Evolutionary conservation across 495 filamentous ascomycete genomes (phyloP).

Genomic region (Parathielavia appendiculata): DNA sequence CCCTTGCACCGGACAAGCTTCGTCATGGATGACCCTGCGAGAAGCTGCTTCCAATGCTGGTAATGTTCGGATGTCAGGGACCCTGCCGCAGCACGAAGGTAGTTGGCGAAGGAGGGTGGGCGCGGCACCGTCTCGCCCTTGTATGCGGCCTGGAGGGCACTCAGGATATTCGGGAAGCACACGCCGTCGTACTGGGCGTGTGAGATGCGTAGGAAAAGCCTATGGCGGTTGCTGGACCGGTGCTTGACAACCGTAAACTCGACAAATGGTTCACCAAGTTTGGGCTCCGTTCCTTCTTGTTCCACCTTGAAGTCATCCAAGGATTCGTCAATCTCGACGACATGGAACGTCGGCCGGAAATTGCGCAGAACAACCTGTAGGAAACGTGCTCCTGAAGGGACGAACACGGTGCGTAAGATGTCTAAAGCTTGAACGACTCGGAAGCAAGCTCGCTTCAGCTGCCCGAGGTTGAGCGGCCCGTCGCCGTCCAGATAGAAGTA

Average conservation of each 20-base stretch:
- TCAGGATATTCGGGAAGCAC: conserved; percentile 54
- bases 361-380: conserved; percentile 58
- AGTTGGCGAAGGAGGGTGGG: conserved; percentile 49
- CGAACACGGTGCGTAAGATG: conserved; percentile 60
- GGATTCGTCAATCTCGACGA: conserved; percentile 46
- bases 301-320: conserved; percentile 33
- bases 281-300: conserved; percentile 37
- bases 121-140: conserved; percentile 41
- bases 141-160: conserved; percentile 50
- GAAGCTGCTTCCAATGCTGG: conserved; percentile 51
- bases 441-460: conserved; percentile 40
- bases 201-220: conserved; percentile 57
- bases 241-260: conserved; percentile 50
- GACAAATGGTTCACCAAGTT: conserved; percentile 52
- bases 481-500: conserved; percentile 54
- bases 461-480: conserved; percentile 43
- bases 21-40: conserved; percentile 46
- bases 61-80: conserved; percentile 30
- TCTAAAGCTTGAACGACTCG: conserved; percentile 47
- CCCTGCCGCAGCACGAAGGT: conserved; percentile 48
- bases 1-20: conserved; percentile 21
- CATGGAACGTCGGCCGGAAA: conserved; percentile 45
- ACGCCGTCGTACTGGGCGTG: conserved; percentile 67
- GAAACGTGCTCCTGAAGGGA: conserved; percentile 49
- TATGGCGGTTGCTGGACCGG: conserved; percentile 41